phyloP scores from a whole-genome alignment of 345 rosid genomes.

The Passiflora organensis region DNA sequence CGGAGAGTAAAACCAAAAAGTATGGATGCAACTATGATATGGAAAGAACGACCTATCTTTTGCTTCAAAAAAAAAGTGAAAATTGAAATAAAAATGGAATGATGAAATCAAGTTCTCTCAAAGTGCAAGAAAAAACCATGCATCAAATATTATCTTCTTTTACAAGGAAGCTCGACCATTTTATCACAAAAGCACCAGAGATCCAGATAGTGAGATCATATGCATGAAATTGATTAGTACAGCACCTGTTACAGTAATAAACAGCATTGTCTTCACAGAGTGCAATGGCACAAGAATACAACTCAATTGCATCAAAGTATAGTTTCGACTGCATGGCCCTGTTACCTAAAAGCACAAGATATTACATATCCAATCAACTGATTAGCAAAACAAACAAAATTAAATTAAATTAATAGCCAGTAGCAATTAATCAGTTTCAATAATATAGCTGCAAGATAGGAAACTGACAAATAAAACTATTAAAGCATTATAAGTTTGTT shows the following conservation, averaged over 20 bases:
- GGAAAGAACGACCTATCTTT: neutral
- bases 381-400: neutral
- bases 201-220: neutral
- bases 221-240: neutral
- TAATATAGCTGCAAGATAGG: too few species aligned
- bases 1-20: too few species aligned
- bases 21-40: too few species aligned
- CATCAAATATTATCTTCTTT: neutral
- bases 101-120: neutral
- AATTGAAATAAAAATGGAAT: neutral
- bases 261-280: conserved; percentile 63
- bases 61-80: too few species aligned
- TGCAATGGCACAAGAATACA: conserved; percentile 71
- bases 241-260: conserved; percentile 83
- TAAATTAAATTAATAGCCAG: too few species aligned
- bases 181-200: neutral
- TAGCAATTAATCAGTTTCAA: too few species aligned
- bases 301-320: conserved; percentile 64
- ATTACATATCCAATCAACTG: conserved; percentile 18
- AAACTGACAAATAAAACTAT: too few species aligned
- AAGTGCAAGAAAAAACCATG: too few species aligned
- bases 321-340: conserved; percentile 64
- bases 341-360: conserved; percentile 55
- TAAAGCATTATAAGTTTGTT: too few species aligned
- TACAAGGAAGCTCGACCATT: neutral